Conservation (phyloP, 2,329 filamentous ascomycete species). For the Botrytis byssoidea region DNA sequence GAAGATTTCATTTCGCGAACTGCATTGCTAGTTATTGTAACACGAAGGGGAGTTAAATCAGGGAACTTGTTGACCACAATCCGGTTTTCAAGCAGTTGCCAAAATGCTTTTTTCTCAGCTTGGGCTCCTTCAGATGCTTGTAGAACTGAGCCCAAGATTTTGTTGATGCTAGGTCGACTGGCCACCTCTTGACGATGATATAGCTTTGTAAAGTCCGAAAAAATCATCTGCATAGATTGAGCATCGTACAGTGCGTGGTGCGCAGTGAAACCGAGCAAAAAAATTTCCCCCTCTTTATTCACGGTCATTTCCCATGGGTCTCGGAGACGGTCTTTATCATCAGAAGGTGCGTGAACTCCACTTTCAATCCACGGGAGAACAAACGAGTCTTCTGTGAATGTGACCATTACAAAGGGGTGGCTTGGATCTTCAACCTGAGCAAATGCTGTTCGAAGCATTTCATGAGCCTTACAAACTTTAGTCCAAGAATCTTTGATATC, state of each 20-base stretch:
- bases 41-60: slow-evolving; percentile 62
- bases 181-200: slow-evolving; percentile 39
- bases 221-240: slow-evolving; percentile 63
- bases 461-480: slow-evolving; percentile 52
- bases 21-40: slow-evolving; percentile 40
- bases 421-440: slow-evolving; percentile 57
- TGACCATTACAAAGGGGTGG: slow-evolving; percentile 72
- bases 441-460: slow-evolving; percentile 78
- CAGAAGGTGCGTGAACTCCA: not conserved
- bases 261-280: slow-evolving; percentile 33
- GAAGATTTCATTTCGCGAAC: slow-evolving; percentile 42
- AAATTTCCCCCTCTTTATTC: slow-evolving; percentile 4
- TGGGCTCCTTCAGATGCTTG: slow-evolving; percentile 36
- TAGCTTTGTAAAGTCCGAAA: slow-evolving; percentile 55
- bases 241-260: slow-evolving; percentile 90
- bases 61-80: slow-evolving; percentile 71
- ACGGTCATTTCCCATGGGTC: slow-evolving; percentile 36
- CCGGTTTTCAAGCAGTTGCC: slow-evolving; percentile 55
- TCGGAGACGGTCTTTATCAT: slow-evolving; percentile 21
- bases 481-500: slow-evolving; percentile 60
- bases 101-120: slow-evolving; percentile 53
- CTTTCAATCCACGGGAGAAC: slow-evolving; percentile 44
- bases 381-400: slow-evolving; percentile 46
- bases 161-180: slow-evolving; percentile 41
- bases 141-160: slow-evolving; percentile 47